Evolutionary conservation across 2,329 filamentous ascomycete species (phyloP), one percentile per base, ranked within the genome.

Genomic region (Monosporascus ibericus): DNA sequence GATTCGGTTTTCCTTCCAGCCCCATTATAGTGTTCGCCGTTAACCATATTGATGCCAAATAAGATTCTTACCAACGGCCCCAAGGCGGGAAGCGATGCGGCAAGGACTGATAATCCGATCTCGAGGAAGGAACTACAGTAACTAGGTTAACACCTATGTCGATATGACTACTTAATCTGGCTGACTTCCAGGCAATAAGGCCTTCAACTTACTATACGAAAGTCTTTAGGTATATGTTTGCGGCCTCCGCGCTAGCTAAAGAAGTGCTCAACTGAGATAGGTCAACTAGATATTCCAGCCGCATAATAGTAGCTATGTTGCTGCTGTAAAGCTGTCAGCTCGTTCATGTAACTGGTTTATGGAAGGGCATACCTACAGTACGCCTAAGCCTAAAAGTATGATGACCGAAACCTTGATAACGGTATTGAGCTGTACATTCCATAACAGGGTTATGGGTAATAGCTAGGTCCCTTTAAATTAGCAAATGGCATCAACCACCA

Each of bases 121-220:
- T 59, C 57, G 14, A 54, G 53, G 18, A 58, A 52, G 17, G 57
- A 59, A 48, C 56, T 59, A 30, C 9, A 30, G 22, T 48, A 24
- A 22, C n/a, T 17, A 15, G 36, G 22, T 44, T 36, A 20, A 44
- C 5, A 14, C 9, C n/a, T 27, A n/a, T 27, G 11, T 11, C 27
- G 27, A 30, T 5, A 30, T 11, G 1, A 30, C 9, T 3, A 3
- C 9, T 30, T 3, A 30, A 30, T 30, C 3, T 30, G 11, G 9
- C 9, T 30, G 3, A 30, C 27, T 11, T 30, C 27, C 9, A 30
- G 3, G 22, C 4, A 24, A 24, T 24, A 30, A 30, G 5, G 27
- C 9, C 9, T 11, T 30, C 3, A 30, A 58, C 57, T 58, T 50
- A 59, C 56, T 59, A 59, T 42, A 59, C 56, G 44, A 59, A 59